Conservation (phyloP, 2,329 filamentous ascomycete species). For the Chalaropsis ovoidea region DNA sequence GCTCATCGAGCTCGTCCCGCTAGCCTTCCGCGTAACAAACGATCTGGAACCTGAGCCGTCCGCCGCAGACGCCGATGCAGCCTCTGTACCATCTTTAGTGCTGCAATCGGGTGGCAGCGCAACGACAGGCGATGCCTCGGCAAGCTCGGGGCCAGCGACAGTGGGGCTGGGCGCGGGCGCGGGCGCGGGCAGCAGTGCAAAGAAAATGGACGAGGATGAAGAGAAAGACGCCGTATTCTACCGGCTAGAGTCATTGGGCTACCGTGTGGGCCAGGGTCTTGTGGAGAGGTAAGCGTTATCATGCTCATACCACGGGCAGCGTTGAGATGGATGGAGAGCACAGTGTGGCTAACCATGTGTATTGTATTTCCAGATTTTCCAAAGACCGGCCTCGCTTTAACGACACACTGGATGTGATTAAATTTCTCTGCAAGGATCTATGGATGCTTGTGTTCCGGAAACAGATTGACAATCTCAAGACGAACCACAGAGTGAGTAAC, state of each 20-base stretch:
- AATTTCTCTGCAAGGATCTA: slow-evolving; percentile 96
- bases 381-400: slow-evolving; percentile 77
- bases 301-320: background rate
- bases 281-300: slow-evolving; percentile 60
- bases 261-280: slow-evolving; percentile 82
- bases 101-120: slow-evolving; percentile 26
- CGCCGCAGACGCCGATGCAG: slow-evolving; percentile 27
- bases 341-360: background rate
- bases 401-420: slow-evolving; percentile 90
- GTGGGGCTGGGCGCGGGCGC: background rate
- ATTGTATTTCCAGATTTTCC: slow-evolving; percentile 53
- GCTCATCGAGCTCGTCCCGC: slow-evolving; percentile 90
- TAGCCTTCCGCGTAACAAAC: slow-evolving; percentile 76
- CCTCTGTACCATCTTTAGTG: slow-evolving; percentile 18
- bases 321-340: background rate
- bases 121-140: slow-evolving; percentile 25
- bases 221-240: slow-evolving; percentile 76
- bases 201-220: slow-evolving; percentile 62
- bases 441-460: slow-evolving; percentile 93
- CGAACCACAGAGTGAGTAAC: slow-evolving; percentile 68
- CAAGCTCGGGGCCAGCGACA: slow-evolving; percentile 27
- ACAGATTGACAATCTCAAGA: slow-evolving; percentile 97
- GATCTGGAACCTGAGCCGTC: slow-evolving; percentile 51
- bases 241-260: slow-evolving; percentile 73
- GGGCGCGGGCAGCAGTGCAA: slow-evolving; percentile 25